These are phyloP conservation scores for Trichoderma hamatum DNA, from an alignment of 2,329 filamentous ascomycete species.

Conservation along the genomic window DNA sequence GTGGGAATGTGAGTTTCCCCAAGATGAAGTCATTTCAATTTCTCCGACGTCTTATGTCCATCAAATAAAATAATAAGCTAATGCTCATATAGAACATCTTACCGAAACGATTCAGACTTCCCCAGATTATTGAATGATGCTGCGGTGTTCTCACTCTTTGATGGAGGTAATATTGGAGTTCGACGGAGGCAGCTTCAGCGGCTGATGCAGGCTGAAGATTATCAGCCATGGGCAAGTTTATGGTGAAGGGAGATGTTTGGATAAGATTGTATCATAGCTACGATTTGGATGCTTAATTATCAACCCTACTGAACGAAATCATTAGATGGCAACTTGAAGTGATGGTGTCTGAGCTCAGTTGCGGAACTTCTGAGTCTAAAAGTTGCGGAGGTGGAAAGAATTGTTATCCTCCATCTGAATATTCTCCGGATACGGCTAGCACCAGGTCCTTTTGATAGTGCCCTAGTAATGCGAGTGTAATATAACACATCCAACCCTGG, in stretches of 20 bases:
- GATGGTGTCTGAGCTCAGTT: background rate
- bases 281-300: background rate
- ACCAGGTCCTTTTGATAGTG: too few species aligned
- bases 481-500: too few species aligned
- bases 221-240: slow-evolving; percentile 1
- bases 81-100: background rate
- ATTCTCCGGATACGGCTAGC: too few species aligned
- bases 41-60: background rate
- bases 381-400: background rate
- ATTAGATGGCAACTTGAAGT: background rate
- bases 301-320: slow-evolving; percentile 28
- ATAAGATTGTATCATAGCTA: background rate
- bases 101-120: slow-evolving; percentile 1
- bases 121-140: slow-evolving; percentile 10
- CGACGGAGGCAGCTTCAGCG: slow-evolving; percentile 8
- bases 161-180: slow-evolving; percentile 13
- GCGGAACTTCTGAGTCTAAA: background rate
- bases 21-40: background rate
- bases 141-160: slow-evolving; percentile 6
- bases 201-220: slow-evolving; percentile 8
- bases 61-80: background rate
- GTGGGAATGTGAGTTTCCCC: slow-evolving; percentile 10
- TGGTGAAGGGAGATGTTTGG: background rate
- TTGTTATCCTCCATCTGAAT: background rate
- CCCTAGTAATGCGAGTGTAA: too few species aligned